phyloP scores from a whole-genome alignment of 2,329 filamentous ascomycete species.

The Drechslerella dactyloides region DNA sequence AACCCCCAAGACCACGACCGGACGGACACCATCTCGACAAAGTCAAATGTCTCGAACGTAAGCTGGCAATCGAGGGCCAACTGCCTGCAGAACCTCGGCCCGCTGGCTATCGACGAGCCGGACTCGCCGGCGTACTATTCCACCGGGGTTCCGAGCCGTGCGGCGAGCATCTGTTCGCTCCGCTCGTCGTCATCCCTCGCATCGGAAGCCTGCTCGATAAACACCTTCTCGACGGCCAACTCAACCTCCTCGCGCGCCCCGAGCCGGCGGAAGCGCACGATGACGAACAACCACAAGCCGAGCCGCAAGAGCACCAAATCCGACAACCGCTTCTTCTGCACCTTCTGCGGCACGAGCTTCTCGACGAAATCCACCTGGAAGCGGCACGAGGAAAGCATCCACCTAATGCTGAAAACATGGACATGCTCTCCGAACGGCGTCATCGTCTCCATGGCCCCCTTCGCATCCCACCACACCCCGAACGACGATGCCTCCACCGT shows the following conservation, averaged over 20 bases:
- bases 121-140: background rate
- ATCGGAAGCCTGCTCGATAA: slow-evolving; percentile 37
- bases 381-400: slow-evolving; percentile 44
- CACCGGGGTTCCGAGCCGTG: slow-evolving; percentile 3
- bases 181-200: slow-evolving; percentile 29
- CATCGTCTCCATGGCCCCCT: slow-evolving; percentile 25
- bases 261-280: slow-evolving; percentile 39
- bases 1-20: slow-evolving; percentile 10
- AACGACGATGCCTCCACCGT: background rate
- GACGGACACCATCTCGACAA: slow-evolving; percentile 17
- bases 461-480: slow-evolving; percentile 8
- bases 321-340: slow-evolving; percentile 47
- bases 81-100: slow-evolving; percentile 24
- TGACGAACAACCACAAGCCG: slow-evolving; percentile 46
- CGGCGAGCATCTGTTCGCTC: slow-evolving; percentile 36
- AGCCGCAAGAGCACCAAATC: slow-evolving; percentile 31
- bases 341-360: slow-evolving; percentile 47
- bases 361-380: slow-evolving; percentile 50
- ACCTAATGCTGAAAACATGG: slow-evolving; percentile 47
- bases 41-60: slow-evolving; percentile 35
- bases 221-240: slow-evolving; percentile 7
- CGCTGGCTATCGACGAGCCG: slow-evolving; percentile 9
- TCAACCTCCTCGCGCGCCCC: slow-evolving; percentile 43
- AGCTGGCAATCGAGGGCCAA: slow-evolving; percentile 23
- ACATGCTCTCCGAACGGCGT: slow-evolving; percentile 42